Evolutionary conservation across 2,329 filamentous ascomycete species (phyloP), one percentile per base, ranked within the genome.

Genomic region (Phoma sp.): DNA sequence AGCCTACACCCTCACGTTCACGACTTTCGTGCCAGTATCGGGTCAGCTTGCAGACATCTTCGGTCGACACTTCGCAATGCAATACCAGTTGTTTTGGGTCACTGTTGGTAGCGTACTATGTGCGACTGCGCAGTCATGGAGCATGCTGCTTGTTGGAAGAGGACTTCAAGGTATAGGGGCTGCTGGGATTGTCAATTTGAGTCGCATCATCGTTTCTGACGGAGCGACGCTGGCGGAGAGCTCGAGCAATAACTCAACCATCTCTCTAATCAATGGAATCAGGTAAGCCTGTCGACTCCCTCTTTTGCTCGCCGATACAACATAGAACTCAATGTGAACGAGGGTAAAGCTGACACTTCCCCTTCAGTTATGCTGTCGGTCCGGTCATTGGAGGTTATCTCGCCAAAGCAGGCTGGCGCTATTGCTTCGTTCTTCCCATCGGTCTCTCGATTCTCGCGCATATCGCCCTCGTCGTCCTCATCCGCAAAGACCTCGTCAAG

Each of bases 161-260:
- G 85, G 81, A 0, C 71, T 90, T 1, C 86, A 89, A 65, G 87
- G 87, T 10, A 66, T 87, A 1, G 83, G 84, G 4, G 83, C 84
- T 28, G 83, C 86, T 0, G 87, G 87, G 0, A 76, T 89, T 12
- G 80, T 83, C 60, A 86, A 87, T 28, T 74, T 84, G 28, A 83
- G 86, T 25, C 81, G 84, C 37, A 83, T 85, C 6, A 81, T 89
- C n/a, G 76, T 90, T 10, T 83, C 87, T 0, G 87, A 89, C 9
- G 83, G 83, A 52, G 86, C 90, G 5, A 82, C 81, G 1, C 70
- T 78, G 90, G 93, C 69, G 88, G 87, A 75, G 84, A 93, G 57
- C 80, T 96, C 53, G 85, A 88, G 67, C 88, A 93, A 65, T 80
- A 83, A 60, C 68, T 84, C 42, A 78, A 86, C n/a, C 74, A 96